Evolutionary conservation across 2,329 filamentous ascomycete genomes (phyloP).

Genomic region (Penicillium sumatraense): DNA sequence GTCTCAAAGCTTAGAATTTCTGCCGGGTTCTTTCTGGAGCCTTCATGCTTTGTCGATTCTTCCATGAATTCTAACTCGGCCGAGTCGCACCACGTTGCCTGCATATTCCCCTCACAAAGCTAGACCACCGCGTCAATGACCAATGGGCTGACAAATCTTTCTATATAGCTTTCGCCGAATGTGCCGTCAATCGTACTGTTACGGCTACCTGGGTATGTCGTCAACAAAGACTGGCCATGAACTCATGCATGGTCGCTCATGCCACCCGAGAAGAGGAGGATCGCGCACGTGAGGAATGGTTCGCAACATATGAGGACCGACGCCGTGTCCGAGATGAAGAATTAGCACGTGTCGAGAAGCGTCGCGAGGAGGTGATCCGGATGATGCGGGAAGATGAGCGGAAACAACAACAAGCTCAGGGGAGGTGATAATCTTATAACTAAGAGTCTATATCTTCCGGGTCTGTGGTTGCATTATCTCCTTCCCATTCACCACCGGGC

Average conservation of each 20-base stretch:
- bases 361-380: conserved; percentile 46
- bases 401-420: conserved; percentile 18
- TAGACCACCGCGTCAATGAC: neutral
- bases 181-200: conserved; percentile 83
- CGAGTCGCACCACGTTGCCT: neutral
- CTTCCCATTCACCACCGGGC: conserved; percentile 1
- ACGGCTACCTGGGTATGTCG: conserved; percentile 88
- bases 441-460: neutral
- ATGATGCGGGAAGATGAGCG: conserved; percentile 47
- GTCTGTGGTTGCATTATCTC: conserved; percentile 1
- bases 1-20: neutral
- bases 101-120: neutral
- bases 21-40: neutral
- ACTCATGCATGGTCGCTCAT: conserved; percentile 86
- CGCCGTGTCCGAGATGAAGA: conserved; percentile 69
- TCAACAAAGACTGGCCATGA: conserved; percentile 80
- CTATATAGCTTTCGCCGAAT: conserved; percentile 80
- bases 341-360: conserved; percentile 47
- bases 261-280: conserved; percentile 86
- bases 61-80: neutral
- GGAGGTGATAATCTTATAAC: conserved; percentile 20
- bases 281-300: conserved; percentile 91
- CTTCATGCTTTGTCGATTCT: too few species aligned
- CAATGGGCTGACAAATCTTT: conserved; percentile 4
- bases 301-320: conserved; percentile 73